These are phyloP conservation scores for Xylaria cubensis DNA, from an alignment of 495 filamentous ascomycete species.

Conservation along the genomic window DNA sequence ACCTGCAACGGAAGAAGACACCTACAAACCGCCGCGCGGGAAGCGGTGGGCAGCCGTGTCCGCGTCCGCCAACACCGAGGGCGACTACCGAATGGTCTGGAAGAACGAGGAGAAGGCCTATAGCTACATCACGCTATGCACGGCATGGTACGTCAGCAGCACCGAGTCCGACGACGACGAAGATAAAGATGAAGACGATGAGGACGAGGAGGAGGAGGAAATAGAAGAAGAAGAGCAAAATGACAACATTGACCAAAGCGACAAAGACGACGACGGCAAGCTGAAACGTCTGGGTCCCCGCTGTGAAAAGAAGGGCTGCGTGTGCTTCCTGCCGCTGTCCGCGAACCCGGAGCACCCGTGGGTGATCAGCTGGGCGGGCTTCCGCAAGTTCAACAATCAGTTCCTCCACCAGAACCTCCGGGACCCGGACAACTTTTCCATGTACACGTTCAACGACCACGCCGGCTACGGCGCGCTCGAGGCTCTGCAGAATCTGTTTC, in stretches of 20 bases:
- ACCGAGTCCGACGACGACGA: slow-evolving; percentile 21
- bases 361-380: slow-evolving; percentile 46
- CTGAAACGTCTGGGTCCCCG: background rate
- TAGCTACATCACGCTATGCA: slow-evolving; percentile 44
- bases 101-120: slow-evolving; percentile 41
- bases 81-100: slow-evolving; percentile 36
- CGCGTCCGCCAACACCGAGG: slow-evolving; percentile 49
- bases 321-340: slow-evolving; percentile 46
- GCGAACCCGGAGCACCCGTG: slow-evolving; percentile 50
- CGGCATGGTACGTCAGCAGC: slow-evolving; percentile 29
- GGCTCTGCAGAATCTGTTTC: slow-evolving; percentile 45
- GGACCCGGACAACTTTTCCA: slow-evolving; percentile 43
- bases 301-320: slow-evolving; percentile 42
- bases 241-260: slow-evolving; percentile 15
- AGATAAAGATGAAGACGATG: slow-evolving; percentile 23
- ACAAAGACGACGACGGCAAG: slow-evolving; percentile 20
- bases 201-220: slow-evolving; percentile 19
- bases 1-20: background rate
- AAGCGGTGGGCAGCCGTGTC: slow-evolving; percentile 50
- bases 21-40: slow-evolving; percentile 35
- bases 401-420: slow-evolving; percentile 34
- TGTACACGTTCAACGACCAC: slow-evolving; percentile 51
- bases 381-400: slow-evolving; percentile 34
- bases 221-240: too few relatives aligned
- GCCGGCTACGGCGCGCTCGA: slow-evolving; percentile 43